A percentile compares a stretch with the other conserved stretches of the same genome.
Evolutionary conservation across 176 grass and related monocot genomes (phyloP).

Genomic region (Tillandsia leiboldiana): DNA sequence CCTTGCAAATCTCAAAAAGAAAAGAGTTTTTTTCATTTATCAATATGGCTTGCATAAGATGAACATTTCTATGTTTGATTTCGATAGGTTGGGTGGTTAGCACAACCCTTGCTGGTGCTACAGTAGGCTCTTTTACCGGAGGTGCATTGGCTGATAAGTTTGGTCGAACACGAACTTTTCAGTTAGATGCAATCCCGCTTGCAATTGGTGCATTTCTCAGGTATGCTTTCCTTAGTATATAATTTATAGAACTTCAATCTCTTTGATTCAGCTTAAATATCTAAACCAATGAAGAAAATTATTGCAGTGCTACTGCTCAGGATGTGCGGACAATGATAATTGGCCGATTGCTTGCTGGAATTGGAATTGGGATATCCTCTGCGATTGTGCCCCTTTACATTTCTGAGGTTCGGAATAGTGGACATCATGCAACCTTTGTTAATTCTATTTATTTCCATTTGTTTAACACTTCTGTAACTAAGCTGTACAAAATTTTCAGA

Average conservation of each 20-base stretch:
- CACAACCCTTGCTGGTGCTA: conserved; percentile 77
- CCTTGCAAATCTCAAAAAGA: not conserved
- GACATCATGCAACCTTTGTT: conserved; percentile 24
- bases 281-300: conserved; percentile 6
- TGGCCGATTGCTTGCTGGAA: conserved; percentile 78
- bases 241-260: conserved; percentile 5
- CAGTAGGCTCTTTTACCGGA: conserved; percentile 85
- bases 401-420: conserved; percentile 63
- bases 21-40: not conserved
- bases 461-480: conserved; percentile 17
- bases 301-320: conserved; percentile 74
- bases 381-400: conserved; percentile 99
- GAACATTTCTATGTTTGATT: conserved; percentile 5
- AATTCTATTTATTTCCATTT: not conserved
- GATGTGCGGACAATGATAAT: conserved; percentile 92
- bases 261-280: not conserved
- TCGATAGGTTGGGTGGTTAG: conserved; percentile 88
- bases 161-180: conserved; percentile 88
- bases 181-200: conserved; percentile 80
- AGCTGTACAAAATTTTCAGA: conserved; percentile 34
- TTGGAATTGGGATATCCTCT: conserved; percentile 97
- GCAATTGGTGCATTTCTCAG: conserved; percentile 83
- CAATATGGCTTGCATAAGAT: not conserved
- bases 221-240: conserved; percentile 25
- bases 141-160: conserved; percentile 92